phyloP scores from a whole-genome alignment of 2,329 filamentous ascomycete genomes.

The Penicillium polonicum region DNA sequence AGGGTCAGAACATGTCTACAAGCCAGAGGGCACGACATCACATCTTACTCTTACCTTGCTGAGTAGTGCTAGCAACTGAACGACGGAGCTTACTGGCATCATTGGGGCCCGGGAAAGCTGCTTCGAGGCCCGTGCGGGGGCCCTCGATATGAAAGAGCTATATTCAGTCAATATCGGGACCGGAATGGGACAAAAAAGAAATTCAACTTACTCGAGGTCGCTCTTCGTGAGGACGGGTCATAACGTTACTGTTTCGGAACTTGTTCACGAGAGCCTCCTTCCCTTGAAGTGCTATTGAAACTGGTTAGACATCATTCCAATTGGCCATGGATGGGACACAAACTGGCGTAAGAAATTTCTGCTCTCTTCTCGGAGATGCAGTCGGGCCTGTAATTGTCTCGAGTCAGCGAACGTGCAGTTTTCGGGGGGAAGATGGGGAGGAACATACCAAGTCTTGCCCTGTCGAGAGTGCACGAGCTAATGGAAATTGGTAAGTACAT shows the following conservation, averaged over 20 bases:
- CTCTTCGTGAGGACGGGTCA: constrained; percentile 79
- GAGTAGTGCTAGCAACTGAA: constrained; percentile 1
- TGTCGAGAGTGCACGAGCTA: constrained; percentile 70
- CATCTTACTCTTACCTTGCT: constrained; percentile 8
- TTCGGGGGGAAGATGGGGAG: constrained; percentile 5
- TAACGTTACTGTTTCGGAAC: constrained; percentile 94
- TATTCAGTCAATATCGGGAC: constrained; percentile 24
- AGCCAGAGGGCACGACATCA: background rate
- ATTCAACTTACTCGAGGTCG: constrained; percentile 68
- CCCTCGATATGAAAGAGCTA: constrained; percentile 55
- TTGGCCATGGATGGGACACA: constrained; percentile 36
- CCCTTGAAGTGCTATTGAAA: constrained; percentile 74
- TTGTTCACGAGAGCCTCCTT: constrained; percentile 88
- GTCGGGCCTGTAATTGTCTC: constrained; percentile 58
- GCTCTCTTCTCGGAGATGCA: constrained; percentile 70
- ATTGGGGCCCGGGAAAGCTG: constrained; percentile 5
- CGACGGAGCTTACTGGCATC: constrained; percentile 7
- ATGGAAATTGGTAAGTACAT: constrained; percentile 12
- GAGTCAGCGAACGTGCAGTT: constrained; percentile 32
- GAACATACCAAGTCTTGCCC: constrained; percentile 66
- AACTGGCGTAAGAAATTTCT: constrained; percentile 93
- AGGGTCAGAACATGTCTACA: background rate
- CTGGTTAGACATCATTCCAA: constrained; percentile 26
- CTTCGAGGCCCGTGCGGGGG: background rate
- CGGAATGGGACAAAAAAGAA: background rate